Base-by-base conservation (phyloP, 1,139 yeast genomes). In the Pichia sp. region DNA sequence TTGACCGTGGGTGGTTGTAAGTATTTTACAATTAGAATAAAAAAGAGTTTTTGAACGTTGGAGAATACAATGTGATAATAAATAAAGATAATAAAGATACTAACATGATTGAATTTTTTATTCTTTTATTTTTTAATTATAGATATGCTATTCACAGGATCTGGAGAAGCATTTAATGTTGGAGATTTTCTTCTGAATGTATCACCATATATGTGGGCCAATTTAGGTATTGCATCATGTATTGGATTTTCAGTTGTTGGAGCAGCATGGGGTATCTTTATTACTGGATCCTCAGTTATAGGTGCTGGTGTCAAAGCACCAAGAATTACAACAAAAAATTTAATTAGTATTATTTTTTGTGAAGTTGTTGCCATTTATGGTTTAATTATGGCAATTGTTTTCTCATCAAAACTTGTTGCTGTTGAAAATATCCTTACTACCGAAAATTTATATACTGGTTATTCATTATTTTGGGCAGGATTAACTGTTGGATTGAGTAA, bases 221-320 rank as follows among this genome's bases (percentile, higher is more conserved):
- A 79, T 54, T 68, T 89, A 54, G 99, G 99, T 47, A 87, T 94
- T 54, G 83, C 85, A n/a, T 67, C 81, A 47, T 92, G 98, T 67
- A 89, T 94, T 58, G 97, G 98, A 12, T 74, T 94, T 51, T 82
- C 95, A 45, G 97, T 94, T 22, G 84, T 90, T 39, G 99, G 98
- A 37, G 98, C 98, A 22, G 98, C 98, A 11, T 92, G 98, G 97
- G 99, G 99, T 53, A 94, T 94, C 55, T 94, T 92, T 65, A 78
- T 94, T 51, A 92, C 97, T 1, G 99, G 99, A 35, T 75, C 97
- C 1, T 81, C 96, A 35, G 87, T 94, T 56, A 69, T 94, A 51
- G 99, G 99, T 55, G 98, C 98, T 5, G 98, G 98, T 69, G 97
- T 94, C 51, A 87, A 87, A 65, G 92, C 96, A 4, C 98, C 98